These are phyloP conservation scores for Fraxinus anomala DNA, from an alignment of 257 asterid genomes.

Conservation along the genomic window DNA sequence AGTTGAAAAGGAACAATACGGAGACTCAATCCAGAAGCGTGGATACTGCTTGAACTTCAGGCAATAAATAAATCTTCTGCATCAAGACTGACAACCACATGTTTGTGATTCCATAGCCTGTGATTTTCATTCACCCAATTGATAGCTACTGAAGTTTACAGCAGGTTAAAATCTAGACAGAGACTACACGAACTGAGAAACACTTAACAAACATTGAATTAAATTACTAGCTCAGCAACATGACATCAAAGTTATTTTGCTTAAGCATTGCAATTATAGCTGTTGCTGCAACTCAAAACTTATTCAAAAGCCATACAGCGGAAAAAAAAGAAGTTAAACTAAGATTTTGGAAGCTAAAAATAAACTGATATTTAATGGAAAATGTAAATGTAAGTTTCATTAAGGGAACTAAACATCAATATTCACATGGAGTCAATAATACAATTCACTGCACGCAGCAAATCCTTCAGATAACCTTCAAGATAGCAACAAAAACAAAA, in stretches of 20 bases:
- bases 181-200: background rate
- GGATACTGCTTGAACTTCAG: background rate
- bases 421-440: background rate
- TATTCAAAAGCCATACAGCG: background rate
- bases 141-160: background rate
- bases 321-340: background rate
- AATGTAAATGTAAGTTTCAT: background rate
- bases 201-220: conserved; percentile 11
- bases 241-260: background rate
- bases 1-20: background rate
- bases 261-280: background rate
- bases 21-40: background rate
- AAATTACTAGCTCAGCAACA: background rate
- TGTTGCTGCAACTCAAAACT: background rate
- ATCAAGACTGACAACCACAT: background rate
- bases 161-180: conserved; percentile 16
- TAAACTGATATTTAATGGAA: background rate
- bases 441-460: background rate
- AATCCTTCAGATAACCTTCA: background rate
- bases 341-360: conserved; percentile 11
- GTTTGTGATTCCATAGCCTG: background rate
- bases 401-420: background rate
- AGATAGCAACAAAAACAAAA: background rate
- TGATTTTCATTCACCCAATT: background rate
- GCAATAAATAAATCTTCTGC: background rate